Percentiles rank a stretch among this genome's conserved stretches.
phyloP scores from a whole-genome alignment of 2,329 filamentous ascomycete species.

The Trichoderma sp. region DNA sequence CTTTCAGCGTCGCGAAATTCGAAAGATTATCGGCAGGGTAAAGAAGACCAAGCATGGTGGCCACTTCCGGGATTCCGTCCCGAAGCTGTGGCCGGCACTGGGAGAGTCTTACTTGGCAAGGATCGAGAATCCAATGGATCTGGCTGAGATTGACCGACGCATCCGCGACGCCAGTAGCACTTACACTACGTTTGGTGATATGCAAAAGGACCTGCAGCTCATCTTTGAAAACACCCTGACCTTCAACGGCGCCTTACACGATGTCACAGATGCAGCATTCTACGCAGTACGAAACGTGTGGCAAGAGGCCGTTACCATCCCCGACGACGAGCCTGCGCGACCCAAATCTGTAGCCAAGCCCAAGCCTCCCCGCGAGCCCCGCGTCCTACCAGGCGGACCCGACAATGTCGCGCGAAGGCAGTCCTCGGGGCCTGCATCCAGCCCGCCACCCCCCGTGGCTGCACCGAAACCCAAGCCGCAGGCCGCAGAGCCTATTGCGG shows the following conservation, averaged over 20 bases:
- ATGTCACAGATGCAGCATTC: constrained; percentile 64
- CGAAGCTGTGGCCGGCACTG: constrained; percentile 73
- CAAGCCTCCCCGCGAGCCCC: constrained; percentile 45
- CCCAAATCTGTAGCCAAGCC: constrained; percentile 53
- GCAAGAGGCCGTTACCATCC: constrained; percentile 49
- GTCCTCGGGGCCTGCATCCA: constrained; percentile 39
- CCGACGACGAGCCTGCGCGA: constrained; percentile 60
- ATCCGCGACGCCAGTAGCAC: constrained; percentile 63
- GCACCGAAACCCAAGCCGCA: constrained; percentile 31
- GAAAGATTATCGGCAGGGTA: constrained; percentile 70
- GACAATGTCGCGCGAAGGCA: constrained; percentile 36
- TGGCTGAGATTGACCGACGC: constrained; percentile 79
- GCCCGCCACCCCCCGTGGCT: constrained; percentile 36
- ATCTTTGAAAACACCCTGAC: constrained; percentile 77
- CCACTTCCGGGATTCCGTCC: constrained; percentile 78
- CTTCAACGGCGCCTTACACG: constrained; percentile 83
- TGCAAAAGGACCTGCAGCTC: constrained; percentile 74
- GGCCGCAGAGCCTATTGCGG: constrained; percentile 33
- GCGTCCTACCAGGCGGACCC: constrained; percentile 32
- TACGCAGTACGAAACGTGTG: constrained; percentile 61
- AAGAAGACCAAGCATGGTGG: constrained; percentile 84
- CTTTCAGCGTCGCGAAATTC: constrained; percentile 64
- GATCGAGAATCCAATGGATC: constrained; percentile 80
- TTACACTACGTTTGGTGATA: constrained; percentile 72
- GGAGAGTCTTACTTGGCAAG: constrained; percentile 72